These are phyloP conservation scores for Trypanosoma cruzi DNA, from an alignment of 208 protist genomes.

Conservation along the genomic window DNA sequence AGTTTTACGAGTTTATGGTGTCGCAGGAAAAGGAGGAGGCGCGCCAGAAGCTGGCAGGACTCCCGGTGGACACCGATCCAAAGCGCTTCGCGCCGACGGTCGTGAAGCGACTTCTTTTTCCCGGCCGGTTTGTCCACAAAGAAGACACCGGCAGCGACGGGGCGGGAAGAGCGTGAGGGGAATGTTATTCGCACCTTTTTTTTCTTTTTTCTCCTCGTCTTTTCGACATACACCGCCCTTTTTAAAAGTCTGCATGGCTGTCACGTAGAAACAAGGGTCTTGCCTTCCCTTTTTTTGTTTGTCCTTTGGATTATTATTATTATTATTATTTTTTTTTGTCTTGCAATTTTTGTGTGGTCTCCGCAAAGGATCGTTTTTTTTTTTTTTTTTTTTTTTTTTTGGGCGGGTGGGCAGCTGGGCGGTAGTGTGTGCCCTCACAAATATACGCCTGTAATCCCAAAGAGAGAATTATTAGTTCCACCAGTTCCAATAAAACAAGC, in stretches of 20 bases:
- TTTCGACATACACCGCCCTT: neutral
- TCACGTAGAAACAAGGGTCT: too few relatives aligned
- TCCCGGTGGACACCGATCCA: slow-evolving; percentile 69
- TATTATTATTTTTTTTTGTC: neutral
- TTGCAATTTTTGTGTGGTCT: neutral
- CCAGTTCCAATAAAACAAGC: neutral
- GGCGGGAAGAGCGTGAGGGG: neutral
- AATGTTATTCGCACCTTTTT: neutral
- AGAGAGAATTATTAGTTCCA: neutral
- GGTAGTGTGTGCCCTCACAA: neutral
- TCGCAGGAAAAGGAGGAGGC: slow-evolving; percentile 74
- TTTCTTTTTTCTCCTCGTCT: neutral
- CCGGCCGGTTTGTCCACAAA: slow-evolving; percentile 73
- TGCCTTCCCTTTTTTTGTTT: neutral
- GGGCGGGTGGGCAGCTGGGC: neutral
- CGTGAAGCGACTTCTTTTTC: slow-evolving; percentile 64
- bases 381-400: slow-evolving; percentile 14
- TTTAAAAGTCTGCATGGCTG: too few relatives aligned
- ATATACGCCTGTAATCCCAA: neutral
- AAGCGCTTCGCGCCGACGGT: slow-evolving; percentile 76
- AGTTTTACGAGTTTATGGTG: slow-evolving; percentile 81
- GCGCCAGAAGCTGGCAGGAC: slow-evolving; percentile 41
- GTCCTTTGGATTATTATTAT: neutral
- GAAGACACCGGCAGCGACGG: neutral
- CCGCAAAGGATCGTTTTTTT: neutral